Base-by-base conservation (phyloP, 139 green algal genomes). In the Tetraselmis chui region DNA sequence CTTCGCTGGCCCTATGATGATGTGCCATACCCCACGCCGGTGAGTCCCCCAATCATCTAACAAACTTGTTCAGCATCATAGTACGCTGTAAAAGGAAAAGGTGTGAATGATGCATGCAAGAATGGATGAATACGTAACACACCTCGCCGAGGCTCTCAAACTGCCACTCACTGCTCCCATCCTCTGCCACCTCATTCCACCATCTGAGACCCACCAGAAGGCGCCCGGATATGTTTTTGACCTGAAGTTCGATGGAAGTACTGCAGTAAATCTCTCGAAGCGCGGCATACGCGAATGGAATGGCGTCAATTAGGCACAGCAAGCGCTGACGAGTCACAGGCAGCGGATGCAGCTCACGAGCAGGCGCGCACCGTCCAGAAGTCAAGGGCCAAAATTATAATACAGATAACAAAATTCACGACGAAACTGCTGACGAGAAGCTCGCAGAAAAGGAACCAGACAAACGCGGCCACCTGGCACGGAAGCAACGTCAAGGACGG, bases 181-280 rank as follows among this genome's bases (percentile, higher is more conserved):
- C 88, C 30, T 99, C 95, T 25, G 92, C 94, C 2, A 94, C 92
- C 82, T 99, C 96, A 79, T 99, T 99, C 96, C 96, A 99, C 93
- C 93, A 99, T 11, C 96, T 86, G 32, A 99, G 86, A 1, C 96
- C 96, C 30, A 99, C 96, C 79, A 99, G 84, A 75, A 96, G 85
- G 24, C 96, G 86, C 0, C 96, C 96, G 24, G 92, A 96, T 0
- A 99, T 90, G 75, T 99, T 99, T 84, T 99, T 98, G 22, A 94
- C 91, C 92, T 96, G 85, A 27, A 67, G 18, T 2, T 0, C 81
- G 59, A 2, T 22, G 59, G 25, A 59, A 30, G 78, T 45, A 26
- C 1, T 30, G 11, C 28, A 76, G 2, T n/a, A n/a, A n/a, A n/a
- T n/a, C n/a, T 26, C 25, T 32, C 18, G 23, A 23, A 23, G 27